Conservation (phyloP, 106 monocot genomes). For the Chionographis japonica region DNA sequence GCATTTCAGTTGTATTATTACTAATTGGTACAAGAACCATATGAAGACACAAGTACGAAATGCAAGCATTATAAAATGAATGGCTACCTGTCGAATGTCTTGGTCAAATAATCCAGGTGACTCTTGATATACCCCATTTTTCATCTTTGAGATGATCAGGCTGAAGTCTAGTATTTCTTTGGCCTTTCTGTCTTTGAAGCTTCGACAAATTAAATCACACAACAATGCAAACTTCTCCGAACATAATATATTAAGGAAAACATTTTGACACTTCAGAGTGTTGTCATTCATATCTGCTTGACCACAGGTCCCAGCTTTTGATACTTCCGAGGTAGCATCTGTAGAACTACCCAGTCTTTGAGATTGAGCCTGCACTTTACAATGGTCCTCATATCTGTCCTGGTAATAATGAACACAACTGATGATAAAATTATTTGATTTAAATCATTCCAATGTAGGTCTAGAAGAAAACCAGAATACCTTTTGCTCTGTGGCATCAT, state of each 20-base stretch:
- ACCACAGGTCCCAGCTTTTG: conserved; percentile 1
- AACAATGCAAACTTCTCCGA: conserved; percentile 32
- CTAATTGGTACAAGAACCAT: no score
- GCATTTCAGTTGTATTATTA: no score
- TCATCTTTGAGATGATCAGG: conserved; percentile 25
- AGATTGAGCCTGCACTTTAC: not conserved
- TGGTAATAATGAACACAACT: conserved; percentile 13
- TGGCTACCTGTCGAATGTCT: conserved; percentile 26
- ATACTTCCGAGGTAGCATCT: conserved; percentile 7
- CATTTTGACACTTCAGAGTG: conserved; percentile 23
- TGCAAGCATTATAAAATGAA: not conserved
- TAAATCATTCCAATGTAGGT: not conserved
- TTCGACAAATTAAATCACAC: conserved; percentile 34
- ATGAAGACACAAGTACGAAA: no score
- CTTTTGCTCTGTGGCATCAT: conserved; percentile 9
- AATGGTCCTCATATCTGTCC: conserved; percentile 11
- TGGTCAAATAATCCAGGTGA: conserved; percentile 20
- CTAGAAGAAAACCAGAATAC: conserved; percentile 2
- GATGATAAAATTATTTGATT: not conserved
- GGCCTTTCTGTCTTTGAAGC: conserved; percentile 14
- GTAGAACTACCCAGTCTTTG: not conserved
- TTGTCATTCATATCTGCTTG: conserved; percentile 6
- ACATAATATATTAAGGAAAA: conserved; percentile 26
- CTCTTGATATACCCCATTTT: conserved; percentile 21
- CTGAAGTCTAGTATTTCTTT: conserved; percentile 22